Evolutionary conservation across 1,284 basidiomycete species (phyloP).

Genomic region (Moesziomyces sp.): DNA sequence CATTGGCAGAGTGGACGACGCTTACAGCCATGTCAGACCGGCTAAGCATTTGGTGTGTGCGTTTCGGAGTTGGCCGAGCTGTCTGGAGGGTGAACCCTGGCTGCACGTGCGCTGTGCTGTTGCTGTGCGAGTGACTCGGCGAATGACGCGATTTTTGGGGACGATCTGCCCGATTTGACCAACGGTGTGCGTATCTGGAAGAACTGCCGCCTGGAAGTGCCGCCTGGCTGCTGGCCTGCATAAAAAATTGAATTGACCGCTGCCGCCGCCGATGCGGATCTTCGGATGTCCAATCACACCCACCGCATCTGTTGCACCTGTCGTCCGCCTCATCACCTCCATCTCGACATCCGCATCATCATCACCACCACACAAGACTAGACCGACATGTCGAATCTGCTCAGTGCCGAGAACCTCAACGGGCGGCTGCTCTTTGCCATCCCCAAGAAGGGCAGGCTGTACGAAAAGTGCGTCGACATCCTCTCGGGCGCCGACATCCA

Average conservation of each 20-base stretch:
- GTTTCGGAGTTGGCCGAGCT: conserved; percentile 20
- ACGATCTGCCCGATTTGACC: conserved; percentile 1
- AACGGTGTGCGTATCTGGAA: too few species aligned
- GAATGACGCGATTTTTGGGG: conserved; percentile 17
- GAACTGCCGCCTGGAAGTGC: too few species aligned
- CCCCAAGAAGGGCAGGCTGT: conserved; percentile 92
- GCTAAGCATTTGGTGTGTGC: conserved; percentile 18
- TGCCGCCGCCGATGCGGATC: conserved; percentile 11
- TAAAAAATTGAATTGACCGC: conserved; percentile 1
- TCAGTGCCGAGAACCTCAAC: conserved; percentile 68
- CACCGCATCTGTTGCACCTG: not conserved
- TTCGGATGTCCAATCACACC: conserved; percentile 17
- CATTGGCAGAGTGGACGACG: too few species aligned
- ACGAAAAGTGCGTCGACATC: conserved; percentile 90
- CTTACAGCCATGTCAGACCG: too few species aligned
- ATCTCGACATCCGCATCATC: not conserved
- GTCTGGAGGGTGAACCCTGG: not conserved
- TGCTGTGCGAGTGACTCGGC: not conserved
- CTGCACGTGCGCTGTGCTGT: conserved; percentile 13
- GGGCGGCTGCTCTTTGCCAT: conserved; percentile 91
- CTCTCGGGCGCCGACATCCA: conserved; percentile 89
- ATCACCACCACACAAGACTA: too few species aligned
- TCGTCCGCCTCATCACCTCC: conserved; percentile 1
- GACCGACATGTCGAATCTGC: conserved; percentile 57
- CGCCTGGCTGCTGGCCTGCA: not conserved